phyloP scores from a whole-genome alignment of 768 basidiomycete genomes.

The Lactifluus piperatus region DNA sequence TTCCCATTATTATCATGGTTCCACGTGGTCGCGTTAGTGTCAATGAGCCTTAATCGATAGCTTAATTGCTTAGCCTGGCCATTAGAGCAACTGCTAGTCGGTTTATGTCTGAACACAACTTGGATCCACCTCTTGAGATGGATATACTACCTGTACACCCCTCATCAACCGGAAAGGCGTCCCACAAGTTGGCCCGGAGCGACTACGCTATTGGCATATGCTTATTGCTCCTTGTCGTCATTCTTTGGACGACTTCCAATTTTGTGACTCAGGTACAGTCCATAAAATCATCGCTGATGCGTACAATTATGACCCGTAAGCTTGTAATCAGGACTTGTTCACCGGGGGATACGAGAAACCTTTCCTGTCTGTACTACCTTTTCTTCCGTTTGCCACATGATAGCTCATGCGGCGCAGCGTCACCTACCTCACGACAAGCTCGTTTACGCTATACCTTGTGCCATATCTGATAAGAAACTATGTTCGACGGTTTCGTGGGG shows the following conservation, averaged over 20 bases:
- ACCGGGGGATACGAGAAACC: conserved; percentile 79
- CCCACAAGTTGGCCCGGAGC: conserved; percentile 16
- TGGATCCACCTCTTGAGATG: conserved; percentile 15
- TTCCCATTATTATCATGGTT: neutral
- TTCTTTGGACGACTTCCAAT: conserved; percentile 84
- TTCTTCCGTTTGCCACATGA: neutral
- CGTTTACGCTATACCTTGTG: conserved; percentile 79
- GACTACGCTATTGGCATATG: conserved; percentile 53
- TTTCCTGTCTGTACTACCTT: conserved; percentile 54
- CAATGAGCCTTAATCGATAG: no score
- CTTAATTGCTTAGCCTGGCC: neutral
- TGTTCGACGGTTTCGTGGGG: conserved; percentile 16
- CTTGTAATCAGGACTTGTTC: conserved; percentile 33
- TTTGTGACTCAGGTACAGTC: conserved; percentile 70
- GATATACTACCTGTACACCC: conserved; percentile 3
- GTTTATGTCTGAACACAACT: neutral
- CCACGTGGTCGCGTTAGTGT: neutral
- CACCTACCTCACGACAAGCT: conserved; percentile 85
- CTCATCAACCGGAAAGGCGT: neutral
- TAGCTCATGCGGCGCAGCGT: conserved; percentile 37
- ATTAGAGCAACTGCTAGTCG: no score
- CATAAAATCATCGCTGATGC: neutral
- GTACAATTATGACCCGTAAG: neutral
- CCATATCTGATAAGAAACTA: conserved; percentile 41
- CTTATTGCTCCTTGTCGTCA: conserved; percentile 64